Base-by-base conservation (phyloP, 352 stramenopile species). In the Phytophthora quininea region DNA sequence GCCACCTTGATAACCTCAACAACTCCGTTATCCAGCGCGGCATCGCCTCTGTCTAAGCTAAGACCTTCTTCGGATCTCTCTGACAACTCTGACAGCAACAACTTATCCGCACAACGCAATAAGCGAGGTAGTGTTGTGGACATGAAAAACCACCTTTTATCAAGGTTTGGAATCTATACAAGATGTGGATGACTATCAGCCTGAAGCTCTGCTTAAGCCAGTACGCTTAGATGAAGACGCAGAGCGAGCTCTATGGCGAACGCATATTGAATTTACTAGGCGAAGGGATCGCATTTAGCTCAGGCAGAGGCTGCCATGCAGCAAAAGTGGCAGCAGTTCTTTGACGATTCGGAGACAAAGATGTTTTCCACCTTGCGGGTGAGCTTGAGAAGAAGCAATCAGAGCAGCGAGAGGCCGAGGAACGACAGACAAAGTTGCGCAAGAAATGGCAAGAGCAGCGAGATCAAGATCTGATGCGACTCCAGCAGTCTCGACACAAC, bases 401-500 rank as follows among this genome's bases (percentile, higher is more conserved):
- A 31, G 73, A 77, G 9, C 79, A 89, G 29, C 74, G 71, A 0
- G 45, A 71, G 6, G 58, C 77, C 27, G 79, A 91, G 37, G 80
- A 90, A 19, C 38, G 74, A 10, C 82, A 92, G 38, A 80, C 62
- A 9, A 71, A 72, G 14, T 55, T 92, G 19, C 80, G 84, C 47
- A 84, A 88, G 37, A 90, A 91, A 42, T 79, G 81, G n/a, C 69
- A 84, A 40, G 76, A 91, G 9, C 73, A 93, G 46, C 74, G 86
- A 58, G 61, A 73, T 1, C 70, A 82, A 35, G 83, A 90, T 45
- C 69, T 72, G 5, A 50, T 69, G 49, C 76, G 76, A 19, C 38
- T 88, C 45, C 73, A 78, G 69, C 32, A 73, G 15, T 75, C 74
- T 7, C 54, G 62, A 48, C 38, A 61, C 8, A 55, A 66, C 3